Conservation (phyloP, 176 grass and related monocot genomes). For the Paspalum notatum region DNA sequence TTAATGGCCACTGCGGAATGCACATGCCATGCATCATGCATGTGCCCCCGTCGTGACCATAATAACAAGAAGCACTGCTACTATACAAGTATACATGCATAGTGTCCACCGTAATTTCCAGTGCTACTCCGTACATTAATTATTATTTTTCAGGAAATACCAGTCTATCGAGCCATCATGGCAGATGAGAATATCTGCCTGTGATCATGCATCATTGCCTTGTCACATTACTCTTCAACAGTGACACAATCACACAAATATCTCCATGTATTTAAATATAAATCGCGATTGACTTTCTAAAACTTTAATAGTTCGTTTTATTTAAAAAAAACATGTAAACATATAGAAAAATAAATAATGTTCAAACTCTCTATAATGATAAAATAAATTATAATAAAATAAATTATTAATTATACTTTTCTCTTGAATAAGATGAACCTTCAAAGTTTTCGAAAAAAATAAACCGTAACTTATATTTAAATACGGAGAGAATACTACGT, state of each 20-base stretch:
- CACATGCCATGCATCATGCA: neutral
- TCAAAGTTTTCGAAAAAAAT: too few relatives aligned
- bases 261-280: too few relatives aligned
- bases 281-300: too few relatives aligned
- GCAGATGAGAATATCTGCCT: neutral
- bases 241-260: neutral
- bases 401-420: too few relatives aligned
- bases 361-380: too few relatives aligned
- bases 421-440: too few relatives aligned
- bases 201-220: neutral
- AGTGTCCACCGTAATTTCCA: neutral
- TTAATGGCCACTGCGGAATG: neutral
- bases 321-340: too few relatives aligned
- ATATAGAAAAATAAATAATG: too few relatives aligned
- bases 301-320: too few relatives aligned
- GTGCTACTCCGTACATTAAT: neutral
- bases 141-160: neutral
- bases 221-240: neutral
- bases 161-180: neutral
- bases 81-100: neutral
- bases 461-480: too few relatives aligned
- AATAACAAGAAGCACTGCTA: neutral
- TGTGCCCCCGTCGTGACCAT: neutral
- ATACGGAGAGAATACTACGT: too few relatives aligned
- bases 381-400: too few relatives aligned